A percentile compares a stretch with the other conserved stretches of the same genome.
These are phyloP conservation scores for Lodderomyces margitis DNA, from an alignment of 1,139 yeast species.

Conservation along the genomic window DNA sequence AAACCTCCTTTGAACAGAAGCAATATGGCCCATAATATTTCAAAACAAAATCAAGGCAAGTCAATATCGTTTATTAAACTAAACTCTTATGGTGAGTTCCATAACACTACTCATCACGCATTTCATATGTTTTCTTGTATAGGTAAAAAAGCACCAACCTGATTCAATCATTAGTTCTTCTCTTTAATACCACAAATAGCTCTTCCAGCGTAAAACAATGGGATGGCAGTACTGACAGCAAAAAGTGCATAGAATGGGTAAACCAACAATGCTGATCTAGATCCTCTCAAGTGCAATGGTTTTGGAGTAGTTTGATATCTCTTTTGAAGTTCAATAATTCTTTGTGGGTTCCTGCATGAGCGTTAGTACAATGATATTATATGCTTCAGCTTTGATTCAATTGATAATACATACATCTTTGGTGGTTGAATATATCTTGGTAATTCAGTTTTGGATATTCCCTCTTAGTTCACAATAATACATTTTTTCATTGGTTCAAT, in stretches of 20 bases:
- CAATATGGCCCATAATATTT: no score
- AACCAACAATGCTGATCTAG: conserved; percentile 74
- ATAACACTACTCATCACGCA: neutral
- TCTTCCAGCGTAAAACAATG: conserved; percentile 76
- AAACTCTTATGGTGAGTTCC: neutral
- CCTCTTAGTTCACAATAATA: neutral
- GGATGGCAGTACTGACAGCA: conserved; percentile 67
- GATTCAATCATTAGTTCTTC: conserved; percentile 1
- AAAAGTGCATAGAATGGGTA: conserved; percentile 90
- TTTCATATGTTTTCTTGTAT: neutral
- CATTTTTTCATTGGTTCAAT: conserved; percentile 1
- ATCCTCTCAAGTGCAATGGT: conserved; percentile 73
- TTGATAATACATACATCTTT: conserved; percentile 2
- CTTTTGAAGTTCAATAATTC: conserved; percentile 73
- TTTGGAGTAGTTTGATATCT: conserved; percentile 68
- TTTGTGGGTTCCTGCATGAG: conserved; percentile 47
- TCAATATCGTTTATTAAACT: neutral
- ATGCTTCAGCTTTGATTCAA: neutral
- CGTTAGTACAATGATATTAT: neutral
- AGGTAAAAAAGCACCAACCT: neutral
- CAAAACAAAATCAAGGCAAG: neutral
- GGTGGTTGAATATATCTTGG: neutral
- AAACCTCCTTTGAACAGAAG: no score
- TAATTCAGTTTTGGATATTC: neutral
- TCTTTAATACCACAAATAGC: conserved; percentile 36